Base-by-base conservation (phyloP, 345 rosid genomes). In the Moricandia moricandioides region DNA sequence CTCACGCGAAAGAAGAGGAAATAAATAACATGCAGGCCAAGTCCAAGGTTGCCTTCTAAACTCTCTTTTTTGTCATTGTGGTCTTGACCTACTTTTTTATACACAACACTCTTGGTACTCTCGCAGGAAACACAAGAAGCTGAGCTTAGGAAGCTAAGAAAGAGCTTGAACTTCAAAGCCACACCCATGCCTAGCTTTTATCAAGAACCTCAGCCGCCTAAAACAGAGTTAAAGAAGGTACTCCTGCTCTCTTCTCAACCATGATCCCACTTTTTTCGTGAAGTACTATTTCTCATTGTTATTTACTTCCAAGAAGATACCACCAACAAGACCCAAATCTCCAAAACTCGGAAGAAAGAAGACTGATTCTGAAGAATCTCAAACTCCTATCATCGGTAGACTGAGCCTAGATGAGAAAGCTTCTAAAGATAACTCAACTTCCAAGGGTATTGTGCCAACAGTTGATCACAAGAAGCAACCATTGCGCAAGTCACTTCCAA, bases 121-220 rank as follows among this genome's bases (percentile, higher is more conserved):
- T 59, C 59, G 8, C 82, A 96, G 99, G 98, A 96, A 87, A 83
- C 91, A 57, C 98, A 89, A 86, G 96, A 96, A 74, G 99, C 98
- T 49, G 99, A 96, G 85, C 83, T 96, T 65, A 89, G 84, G 86
- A 74, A 83, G 88, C 83, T 96, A 35, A 86, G 99, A 84, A 96
- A 92, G 83, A 92, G 91, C 81, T 85, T 96, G 87, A 83, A 76
- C 79, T 96, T 96, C 82, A 96, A 91, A 82, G 99, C 99, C 61
- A 92, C 97, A 40, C 99, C 99, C 7, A 89, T 96, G 98, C 98
- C 99, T 11, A 88, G 80, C 80, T 96, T 96, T 88, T 96, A 96
- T 78, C 98, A 88, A 84, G 99, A 91, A 78, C 99, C 99, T 81
- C 73, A 87, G 56, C 95, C 98, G 18, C 85, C 93, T 35, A 92